Percentiles rank a stretch among this genome's conserved stretches.
Evolutionary conservation across 73 alveolate species (phyloP).

Genomic region (Tetrahymena borealis): DNA sequence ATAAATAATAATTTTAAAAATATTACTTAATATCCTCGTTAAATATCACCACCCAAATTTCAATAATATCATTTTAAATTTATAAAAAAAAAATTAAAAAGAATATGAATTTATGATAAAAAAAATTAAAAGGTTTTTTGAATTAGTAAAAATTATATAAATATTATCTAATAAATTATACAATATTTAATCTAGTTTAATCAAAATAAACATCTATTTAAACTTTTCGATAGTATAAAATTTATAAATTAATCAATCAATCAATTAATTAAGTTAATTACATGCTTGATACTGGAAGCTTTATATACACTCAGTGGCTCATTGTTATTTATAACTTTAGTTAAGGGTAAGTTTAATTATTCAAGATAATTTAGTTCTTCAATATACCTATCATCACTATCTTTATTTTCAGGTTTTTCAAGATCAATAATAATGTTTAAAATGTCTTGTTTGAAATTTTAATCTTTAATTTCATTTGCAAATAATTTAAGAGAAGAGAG

Average conservation of each 20-base stretch:
- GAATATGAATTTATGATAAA: too few species aligned
- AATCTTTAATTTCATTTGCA: neutral
- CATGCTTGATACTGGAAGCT: neutral
- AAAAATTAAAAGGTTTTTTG: too few species aligned
- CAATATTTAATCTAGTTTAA: too few species aligned
- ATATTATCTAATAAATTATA: too few species aligned
- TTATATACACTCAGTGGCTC: neutral
- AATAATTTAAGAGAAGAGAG: neutral
- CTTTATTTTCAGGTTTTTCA: neutral
- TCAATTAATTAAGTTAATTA: neutral
- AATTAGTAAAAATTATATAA: too few species aligned
- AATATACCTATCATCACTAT: neutral
- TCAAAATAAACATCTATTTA: too few species aligned
- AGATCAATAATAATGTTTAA: neutral
- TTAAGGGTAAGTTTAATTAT: neutral
- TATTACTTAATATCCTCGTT: too few species aligned
- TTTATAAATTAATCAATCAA: neutral
- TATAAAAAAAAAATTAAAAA: too few species aligned
- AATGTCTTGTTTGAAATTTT: neutral
- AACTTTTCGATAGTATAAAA: too few species aligned
- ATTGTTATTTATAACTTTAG: neutral
- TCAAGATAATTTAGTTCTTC: neutral
- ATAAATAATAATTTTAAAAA: too few species aligned
- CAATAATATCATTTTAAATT: too few species aligned
- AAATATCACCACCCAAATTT: too few species aligned